phyloP scores from a whole-genome alignment of 805 yeast species.

The Candida gorgasii region DNA sequence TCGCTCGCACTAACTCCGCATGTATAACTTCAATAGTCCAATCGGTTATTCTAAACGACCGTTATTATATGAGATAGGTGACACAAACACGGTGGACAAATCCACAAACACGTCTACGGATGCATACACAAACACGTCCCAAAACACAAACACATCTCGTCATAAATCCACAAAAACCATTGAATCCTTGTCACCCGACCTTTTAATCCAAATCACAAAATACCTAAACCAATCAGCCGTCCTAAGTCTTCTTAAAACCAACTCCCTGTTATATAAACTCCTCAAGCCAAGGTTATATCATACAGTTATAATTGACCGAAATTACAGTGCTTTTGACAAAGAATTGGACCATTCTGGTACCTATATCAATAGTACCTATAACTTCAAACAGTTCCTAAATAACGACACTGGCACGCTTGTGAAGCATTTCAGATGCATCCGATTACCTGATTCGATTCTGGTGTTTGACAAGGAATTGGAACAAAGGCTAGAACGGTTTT shows the following conservation, averaged over 20 bases:
- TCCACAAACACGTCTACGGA: neutral
- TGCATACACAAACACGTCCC: too few species aligned
- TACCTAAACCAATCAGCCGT: conserved; percentile 41
- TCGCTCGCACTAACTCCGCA: neutral
- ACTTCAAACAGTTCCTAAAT: conserved; percentile 36
- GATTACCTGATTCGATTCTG: conserved; percentile 45
- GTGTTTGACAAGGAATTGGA: conserved; percentile 33
- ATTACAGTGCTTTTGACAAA: conserved; percentile 33
- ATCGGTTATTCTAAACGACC: conserved; percentile 23
- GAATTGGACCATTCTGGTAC: conserved; percentile 18
- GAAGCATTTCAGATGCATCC: conserved; percentile 30
- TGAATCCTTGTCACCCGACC: conserved; percentile 34
- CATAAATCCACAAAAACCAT: neutral
- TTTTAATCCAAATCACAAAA: conserved; percentile 31
- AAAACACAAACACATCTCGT: too few species aligned
- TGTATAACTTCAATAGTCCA: conserved; percentile 16
- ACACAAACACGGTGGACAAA: too few species aligned
- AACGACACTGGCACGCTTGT: conserved; percentile 18
- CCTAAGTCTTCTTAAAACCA: conserved; percentile 30
- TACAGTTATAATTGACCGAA: conserved; percentile 38
- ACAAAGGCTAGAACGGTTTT: conserved; percentile 24
- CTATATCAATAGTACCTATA: conserved; percentile 30
- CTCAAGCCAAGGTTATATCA: conserved; percentile 39
- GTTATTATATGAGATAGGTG: conserved; percentile 11
- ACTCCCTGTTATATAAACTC: conserved; percentile 28